A percentile compares a stretch with the other conserved stretches of the same genome.
These are phyloP conservation scores for Corylus americana DNA, from an alignment of 306 rosid genomes.

Conservation along the genomic window DNA sequence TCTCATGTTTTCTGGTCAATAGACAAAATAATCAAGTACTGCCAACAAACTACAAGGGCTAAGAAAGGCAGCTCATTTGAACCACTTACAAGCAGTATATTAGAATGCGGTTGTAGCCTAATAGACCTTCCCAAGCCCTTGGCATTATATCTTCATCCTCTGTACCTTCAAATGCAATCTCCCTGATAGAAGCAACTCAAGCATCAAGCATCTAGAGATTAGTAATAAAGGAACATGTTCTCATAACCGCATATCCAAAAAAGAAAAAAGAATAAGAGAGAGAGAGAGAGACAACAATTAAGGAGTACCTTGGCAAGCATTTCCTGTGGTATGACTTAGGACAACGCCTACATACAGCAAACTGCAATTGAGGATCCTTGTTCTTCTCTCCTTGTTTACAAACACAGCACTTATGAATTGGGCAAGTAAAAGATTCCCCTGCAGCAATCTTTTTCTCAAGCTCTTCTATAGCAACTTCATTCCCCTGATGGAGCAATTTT, in stretches of 20 bases:
- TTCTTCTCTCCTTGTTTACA: constrained; percentile 82
- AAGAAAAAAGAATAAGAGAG: constrained; percentile 1
- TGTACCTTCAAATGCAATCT: constrained; percentile 51
- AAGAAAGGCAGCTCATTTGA: constrained; percentile 8
- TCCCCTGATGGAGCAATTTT: constrained; percentile 46
- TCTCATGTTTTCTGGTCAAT: constrained; percentile 71
- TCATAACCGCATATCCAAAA: neutral
- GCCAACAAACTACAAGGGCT: constrained; percentile 24
- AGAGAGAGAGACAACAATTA: neutral
- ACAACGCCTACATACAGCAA: constrained; percentile 97
- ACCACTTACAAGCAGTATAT: constrained; percentile 88
- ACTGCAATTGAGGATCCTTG: constrained; percentile 50
- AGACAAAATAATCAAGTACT: constrained; percentile 16
- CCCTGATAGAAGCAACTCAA: constrained; percentile 54
- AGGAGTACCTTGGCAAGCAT: constrained; percentile 81
- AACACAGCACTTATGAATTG: constrained; percentile 71
- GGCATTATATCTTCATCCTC: constrained; percentile 40
- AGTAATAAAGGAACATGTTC: constrained; percentile 5
- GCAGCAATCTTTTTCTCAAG: constrained; percentile 52
- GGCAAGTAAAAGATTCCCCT: constrained; percentile 83
- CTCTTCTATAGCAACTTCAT: constrained; percentile 52
- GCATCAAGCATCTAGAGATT: constrained; percentile 28
- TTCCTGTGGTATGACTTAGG: constrained; percentile 86
- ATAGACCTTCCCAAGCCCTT: constrained; percentile 83
- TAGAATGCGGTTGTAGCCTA: constrained; percentile 71